These are phyloP conservation scores for Lyophyllum atratum DNA, from an alignment of 768 basidiomycete species.

Conservation along the genomic window DNA sequence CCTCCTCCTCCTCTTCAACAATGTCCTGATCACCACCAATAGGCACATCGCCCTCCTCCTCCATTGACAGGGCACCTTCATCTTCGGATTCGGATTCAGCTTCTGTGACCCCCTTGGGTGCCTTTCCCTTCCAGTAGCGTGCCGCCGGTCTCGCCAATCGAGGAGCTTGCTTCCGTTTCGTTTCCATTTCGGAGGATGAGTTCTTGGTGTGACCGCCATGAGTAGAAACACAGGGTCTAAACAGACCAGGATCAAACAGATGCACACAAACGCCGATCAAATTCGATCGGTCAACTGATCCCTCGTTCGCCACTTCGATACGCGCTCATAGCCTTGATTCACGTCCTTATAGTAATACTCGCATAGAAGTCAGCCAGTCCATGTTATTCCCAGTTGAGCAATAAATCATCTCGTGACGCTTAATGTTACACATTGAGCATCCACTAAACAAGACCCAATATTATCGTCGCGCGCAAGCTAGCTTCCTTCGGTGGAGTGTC, in stretches of 20 bases:
- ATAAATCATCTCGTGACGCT: too few species aligned
- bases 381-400: too few species aligned
- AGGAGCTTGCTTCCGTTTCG: slow-evolving; percentile 67
- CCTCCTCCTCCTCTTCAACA: slow-evolving; percentile 43
- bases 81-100: slow-evolving; percentile 67
- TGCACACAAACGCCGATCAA: neutral
- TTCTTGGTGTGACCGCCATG: neutral
- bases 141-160: slow-evolving; percentile 79
- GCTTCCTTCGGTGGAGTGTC: slow-evolving; percentile 38
- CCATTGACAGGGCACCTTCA: slow-evolving; percentile 44
- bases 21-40: slow-evolving; percentile 61
- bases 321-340: too few species aligned
- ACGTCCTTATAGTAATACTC: too few species aligned
- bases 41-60: slow-evolving; percentile 59
- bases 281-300: too few species aligned
- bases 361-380: too few species aligned
- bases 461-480: slow-evolving; percentile 78
- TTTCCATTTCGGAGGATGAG: slow-evolving; percentile 21
- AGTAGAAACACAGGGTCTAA: slow-evolving; percentile 9
- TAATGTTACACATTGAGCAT: too few species aligned
- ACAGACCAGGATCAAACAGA: slow-evolving; percentile 12
- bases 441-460: slow-evolving; percentile 74
- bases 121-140: slow-evolving; percentile 91
- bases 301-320: too few species aligned
- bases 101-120: slow-evolving; percentile 70